These are phyloP conservation scores for Phycomyces blakesleeanus DNA, from an alignment of 192 early-diverging fungal species.

Conservation along the genomic window DNA sequence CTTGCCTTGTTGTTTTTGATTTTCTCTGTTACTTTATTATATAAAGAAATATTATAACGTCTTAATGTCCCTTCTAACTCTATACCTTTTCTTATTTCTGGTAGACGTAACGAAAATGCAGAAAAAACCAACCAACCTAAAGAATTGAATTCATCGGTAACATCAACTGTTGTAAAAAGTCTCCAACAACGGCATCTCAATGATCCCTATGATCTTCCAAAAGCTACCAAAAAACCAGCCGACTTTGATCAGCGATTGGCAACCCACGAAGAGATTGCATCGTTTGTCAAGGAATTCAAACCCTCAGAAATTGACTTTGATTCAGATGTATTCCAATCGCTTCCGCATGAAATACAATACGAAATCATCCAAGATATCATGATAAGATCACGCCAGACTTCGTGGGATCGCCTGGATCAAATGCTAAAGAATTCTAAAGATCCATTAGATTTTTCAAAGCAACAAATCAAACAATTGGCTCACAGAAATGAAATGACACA, in stretches of 20 bases:
- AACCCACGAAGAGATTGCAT: constrained; percentile 41
- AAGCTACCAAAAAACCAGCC: constrained; percentile 15
- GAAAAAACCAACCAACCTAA: constrained; percentile 25
- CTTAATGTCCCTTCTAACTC: neutral
- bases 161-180: neutral
- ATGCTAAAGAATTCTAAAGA: constrained; percentile 67
- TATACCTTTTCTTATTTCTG: too few species aligned
- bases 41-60: too few species aligned
- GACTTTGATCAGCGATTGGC: constrained; percentile 50
- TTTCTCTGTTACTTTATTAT: too few species aligned
- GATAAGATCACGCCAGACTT: constrained; percentile 72
- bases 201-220: constrained; percentile 32
- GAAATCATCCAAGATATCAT: constrained; percentile 91
- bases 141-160: constrained; percentile 1
- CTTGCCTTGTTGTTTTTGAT: too few species aligned
- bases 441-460: constrained; percentile 82
- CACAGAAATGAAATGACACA: constrained; percentile 85
- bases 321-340: constrained; percentile 66
- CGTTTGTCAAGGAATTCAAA: constrained; percentile 32
- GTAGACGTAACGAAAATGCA: neutral
- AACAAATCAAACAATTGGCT: constrained; percentile 84
- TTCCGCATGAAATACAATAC: constrained; percentile 85
- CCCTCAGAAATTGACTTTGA: constrained; percentile 67
- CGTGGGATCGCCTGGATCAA: constrained; percentile 62
- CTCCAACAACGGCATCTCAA: constrained; percentile 1